Evolutionary conservation across 202 grass and related monocot species (phyloP).

Genomic region (Digitaria exilis): DNA sequence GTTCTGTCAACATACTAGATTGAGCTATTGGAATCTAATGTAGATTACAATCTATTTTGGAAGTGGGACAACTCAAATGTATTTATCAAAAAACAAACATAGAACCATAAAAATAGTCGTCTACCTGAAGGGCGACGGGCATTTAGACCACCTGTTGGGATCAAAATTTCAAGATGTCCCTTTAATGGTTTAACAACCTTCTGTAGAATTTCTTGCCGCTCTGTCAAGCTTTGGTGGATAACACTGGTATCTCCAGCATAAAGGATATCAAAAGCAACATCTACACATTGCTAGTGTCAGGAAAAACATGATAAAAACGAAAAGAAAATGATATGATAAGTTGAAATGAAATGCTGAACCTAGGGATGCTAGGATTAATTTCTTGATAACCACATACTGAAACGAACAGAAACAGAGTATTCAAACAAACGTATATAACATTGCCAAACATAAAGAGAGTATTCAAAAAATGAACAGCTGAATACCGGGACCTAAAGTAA

Average conservation of each 20-base stretch:
- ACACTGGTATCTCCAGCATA: conserved; percentile 93
- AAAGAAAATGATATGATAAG: conserved; percentile 33
- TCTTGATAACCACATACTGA: background rate
- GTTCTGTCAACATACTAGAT: conserved; percentile 28
- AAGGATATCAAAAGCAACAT: conserved; percentile 97
- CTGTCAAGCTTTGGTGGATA: conserved; percentile 86
- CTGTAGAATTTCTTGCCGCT: conserved; percentile 71
- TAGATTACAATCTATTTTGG: background rate
- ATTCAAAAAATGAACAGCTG: background rate
- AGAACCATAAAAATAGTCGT: background rate
- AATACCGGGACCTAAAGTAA: conserved; percentile 31
- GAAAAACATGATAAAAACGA: conserved; percentile 37
- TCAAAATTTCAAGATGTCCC: conserved; percentile 82
- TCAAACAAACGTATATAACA: conserved; percentile 22
- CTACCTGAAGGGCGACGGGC: conserved; percentile 61
- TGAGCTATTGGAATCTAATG: conserved; percentile 2
- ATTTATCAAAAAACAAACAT: background rate
- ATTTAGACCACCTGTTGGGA: conserved; percentile 78
- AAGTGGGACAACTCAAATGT: background rate
- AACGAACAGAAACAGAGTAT: background rate
- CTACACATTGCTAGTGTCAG: conserved; percentile 62
- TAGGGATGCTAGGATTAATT: background rate
- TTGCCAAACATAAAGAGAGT: background rate
- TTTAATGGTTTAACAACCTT: conserved; percentile 84
- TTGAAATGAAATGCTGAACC: background rate